Conservation (phyloP, 2,329 filamentous ascomycete species). For the Exophiala sp. region DNA sequence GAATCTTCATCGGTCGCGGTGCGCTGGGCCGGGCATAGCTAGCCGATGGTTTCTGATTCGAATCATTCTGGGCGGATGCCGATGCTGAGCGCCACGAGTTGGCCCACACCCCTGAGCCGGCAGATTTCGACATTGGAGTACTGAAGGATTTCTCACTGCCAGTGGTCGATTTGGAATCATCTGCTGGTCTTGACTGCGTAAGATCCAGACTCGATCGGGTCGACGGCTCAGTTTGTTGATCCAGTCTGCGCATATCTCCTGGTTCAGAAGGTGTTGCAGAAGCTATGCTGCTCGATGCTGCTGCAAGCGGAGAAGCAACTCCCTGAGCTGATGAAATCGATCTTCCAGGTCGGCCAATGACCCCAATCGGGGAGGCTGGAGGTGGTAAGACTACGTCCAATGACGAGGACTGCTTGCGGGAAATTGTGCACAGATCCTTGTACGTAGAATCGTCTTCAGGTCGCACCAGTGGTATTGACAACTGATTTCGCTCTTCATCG, state of each 20-base stretch:
- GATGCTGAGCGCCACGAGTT: constrained; percentile 28
- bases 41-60: constrained; percentile 17
- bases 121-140: constrained; percentile 26
- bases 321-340: constrained; percentile 24
- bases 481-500: constrained; percentile 78
- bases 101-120: constrained; percentile 26
- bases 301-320: constrained; percentile 28
- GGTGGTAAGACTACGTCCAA: constrained; percentile 20
- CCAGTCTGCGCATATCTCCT: constrained; percentile 12
- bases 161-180: constrained; percentile 31
- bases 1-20: constrained; percentile 78
- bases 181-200: constrained; percentile 10
- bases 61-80: constrained; percentile 11
- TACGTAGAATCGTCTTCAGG: constrained; percentile 83
- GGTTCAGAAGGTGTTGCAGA: constrained; percentile 9
- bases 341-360: constrained; percentile 34
- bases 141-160: constrained; percentile 32
- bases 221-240: constrained; percentile 13
- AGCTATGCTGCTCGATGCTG: constrained; percentile 8
- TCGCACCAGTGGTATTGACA: constrained; percentile 86
- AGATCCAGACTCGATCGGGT: constrained; percentile 22
- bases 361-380: constrained; percentile 30
- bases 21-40: constrained; percentile 24
- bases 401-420: constrained; percentile 25
- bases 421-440: constrained; percentile 67